Percentiles rank a stretch among this genome's conserved stretches.
These are phyloP conservation scores for Amanita rubescens DNA, from an alignment of 768 basidiomycete species.

Conservation along the genomic window DNA sequence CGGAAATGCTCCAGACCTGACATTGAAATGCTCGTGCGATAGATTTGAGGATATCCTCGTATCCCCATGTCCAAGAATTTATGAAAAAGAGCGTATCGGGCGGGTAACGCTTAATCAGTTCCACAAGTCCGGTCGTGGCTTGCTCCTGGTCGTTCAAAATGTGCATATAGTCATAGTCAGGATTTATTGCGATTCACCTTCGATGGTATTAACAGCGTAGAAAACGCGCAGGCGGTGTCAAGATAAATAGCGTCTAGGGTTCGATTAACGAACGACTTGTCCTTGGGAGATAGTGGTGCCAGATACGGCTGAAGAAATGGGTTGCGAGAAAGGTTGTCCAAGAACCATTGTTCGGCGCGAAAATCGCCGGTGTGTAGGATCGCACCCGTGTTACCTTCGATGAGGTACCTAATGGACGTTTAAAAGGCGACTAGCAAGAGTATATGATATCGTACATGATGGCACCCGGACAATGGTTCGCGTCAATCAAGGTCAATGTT, in stretches of 20 bases:
- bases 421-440: neutral
- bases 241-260: conserved; percentile 74
- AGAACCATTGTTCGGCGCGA: conserved; percentile 77
- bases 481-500: conserved; percentile 75
- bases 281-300: conserved; percentile 18
- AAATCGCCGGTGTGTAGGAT: conserved; percentile 93
- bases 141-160: conserved; percentile 36
- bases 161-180: neutral
- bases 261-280: conserved; percentile 21
- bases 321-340: conserved; percentile 61
- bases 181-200: conserved; percentile 43
- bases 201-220: conserved; percentile 41
- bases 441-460: conserved; percentile 57
- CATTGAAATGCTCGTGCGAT: conserved; percentile 59
- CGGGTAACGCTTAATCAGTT: conserved; percentile 65
- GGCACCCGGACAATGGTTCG: conserved; percentile 93
- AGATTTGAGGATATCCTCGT: conserved; percentile 83
- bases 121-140: conserved; percentile 59
- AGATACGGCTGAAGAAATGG: conserved; percentile 71
- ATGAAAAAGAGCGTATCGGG: conserved; percentile 71
- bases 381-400: conserved; percentile 61
- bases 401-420: conserved; percentile 57
- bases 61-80: conserved; percentile 95
- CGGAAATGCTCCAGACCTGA: conserved; percentile 32
- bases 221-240: conserved; percentile 69